Base-by-base conservation (phyloP, 495 filamentous ascomycete genomes). In the Poronia punctata region DNA sequence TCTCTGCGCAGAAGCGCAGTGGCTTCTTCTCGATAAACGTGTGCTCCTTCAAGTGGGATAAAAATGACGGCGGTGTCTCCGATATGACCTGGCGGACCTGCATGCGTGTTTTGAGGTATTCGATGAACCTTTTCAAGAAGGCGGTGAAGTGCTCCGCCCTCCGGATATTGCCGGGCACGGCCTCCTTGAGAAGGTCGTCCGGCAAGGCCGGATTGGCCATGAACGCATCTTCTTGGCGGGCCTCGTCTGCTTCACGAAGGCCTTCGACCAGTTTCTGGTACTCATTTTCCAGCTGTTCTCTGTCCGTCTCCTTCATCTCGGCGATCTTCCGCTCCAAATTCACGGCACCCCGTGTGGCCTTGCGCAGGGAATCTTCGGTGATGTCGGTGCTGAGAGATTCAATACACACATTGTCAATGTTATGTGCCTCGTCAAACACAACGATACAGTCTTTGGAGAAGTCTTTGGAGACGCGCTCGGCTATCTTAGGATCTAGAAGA, bases 351-450 rank as follows among this genome's bases (percentile, higher is more conserved):
- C 86, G 71, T 1, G 87, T 86, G 11, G 92, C 92, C 64, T 82
- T 89, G 19, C 86, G 75, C 28, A 99, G 57, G 0, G 88, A 95
- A 48, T 96, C 92, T 57, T 99, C 87, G 0, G 88, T 96, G 21
- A 99, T 71, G 59, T 99, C 92, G 19, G 95, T 95, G 53, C 90
- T 96, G 15, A 96, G 71, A 9, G 92, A 94, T 52, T 99, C 92
- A 46, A 99, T 99, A 59, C 93, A 97, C 35, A 99, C 92, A 60
- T 99, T 99, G 71, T 99, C 92, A 52, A 99, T 99, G 47, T 99
- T 99, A 62, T 99, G 92, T 14, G 92, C 92, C 53, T 99, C 92
- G 56, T 99, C 92, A 50, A 99, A 99, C 10, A 99, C 93, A 11
- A 99, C 86, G 19, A 99, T 99, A 56, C 88, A 95, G 58, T 99